Conservation (phyloP, 495 filamentous ascomycete genomes). For the Antarctomyces pellizariae region DNA sequence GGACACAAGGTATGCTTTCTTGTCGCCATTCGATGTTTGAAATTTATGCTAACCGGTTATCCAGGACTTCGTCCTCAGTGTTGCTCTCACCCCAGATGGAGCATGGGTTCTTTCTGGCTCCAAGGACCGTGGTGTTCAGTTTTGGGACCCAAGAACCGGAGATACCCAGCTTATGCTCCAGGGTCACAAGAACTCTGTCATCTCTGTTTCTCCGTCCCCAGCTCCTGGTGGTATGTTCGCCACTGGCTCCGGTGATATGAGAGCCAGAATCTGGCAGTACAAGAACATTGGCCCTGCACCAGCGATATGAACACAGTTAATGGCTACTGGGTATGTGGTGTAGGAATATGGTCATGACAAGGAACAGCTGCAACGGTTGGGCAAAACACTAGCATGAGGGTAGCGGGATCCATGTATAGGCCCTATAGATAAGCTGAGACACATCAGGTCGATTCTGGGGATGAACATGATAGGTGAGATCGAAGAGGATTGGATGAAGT, state of each 20-base stretch:
- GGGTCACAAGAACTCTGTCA: conserved; percentile 83
- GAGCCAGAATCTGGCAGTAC: conserved; percentile 74
- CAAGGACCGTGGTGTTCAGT: conserved; percentile 78
- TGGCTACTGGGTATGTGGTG: no score
- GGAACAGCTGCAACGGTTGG: no score
- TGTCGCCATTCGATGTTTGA: conserved; percentile 4
- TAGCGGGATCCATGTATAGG: no score
- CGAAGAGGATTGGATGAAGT: no score
- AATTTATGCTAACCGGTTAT: conserved; percentile 10
- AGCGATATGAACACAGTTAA: no score
- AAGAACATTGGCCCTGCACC: no score
- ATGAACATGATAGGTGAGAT: no score
- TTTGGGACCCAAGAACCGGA: conserved; percentile 77
- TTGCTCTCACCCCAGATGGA: conserved; percentile 69
- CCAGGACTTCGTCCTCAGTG: conserved; percentile 77
- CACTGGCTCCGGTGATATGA: conserved; percentile 77
- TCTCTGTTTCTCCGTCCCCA: conserved; percentile 72
- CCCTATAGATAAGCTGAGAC: no score
- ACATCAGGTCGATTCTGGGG: no score
- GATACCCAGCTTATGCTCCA: conserved; percentile 82
- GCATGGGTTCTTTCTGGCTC: conserved; percentile 82
- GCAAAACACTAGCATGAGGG: no score
- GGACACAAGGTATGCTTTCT: conserved; percentile 55
- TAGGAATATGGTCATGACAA: no score
- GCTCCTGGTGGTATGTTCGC: conserved; percentile 49